Conservation (phyloP, 129 eudicot genomes). For the Logfia minima region DNA sequence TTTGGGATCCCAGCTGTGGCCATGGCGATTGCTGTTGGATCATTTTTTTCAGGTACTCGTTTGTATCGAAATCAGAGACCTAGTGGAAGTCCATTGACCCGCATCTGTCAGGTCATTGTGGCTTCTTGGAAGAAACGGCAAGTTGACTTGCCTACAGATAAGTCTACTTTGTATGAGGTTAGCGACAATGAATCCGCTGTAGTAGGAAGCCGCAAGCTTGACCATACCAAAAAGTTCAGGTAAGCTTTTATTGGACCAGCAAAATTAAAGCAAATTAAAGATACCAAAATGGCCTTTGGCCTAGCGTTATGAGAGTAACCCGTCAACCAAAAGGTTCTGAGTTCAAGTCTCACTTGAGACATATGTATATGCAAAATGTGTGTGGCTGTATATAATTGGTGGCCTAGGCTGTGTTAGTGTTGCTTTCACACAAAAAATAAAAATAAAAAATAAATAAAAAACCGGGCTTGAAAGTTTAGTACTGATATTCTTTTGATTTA, state of each 20-base stretch:
- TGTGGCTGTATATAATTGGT: too few relatives aligned
- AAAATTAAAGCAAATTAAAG: too few relatives aligned
- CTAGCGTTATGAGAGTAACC: too few relatives aligned
- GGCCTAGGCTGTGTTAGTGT: too few relatives aligned
- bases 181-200: slow-evolving; percentile 49
- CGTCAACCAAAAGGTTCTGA: too few relatives aligned
- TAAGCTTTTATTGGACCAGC: slow-evolving; percentile 1
- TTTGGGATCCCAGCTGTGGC: slow-evolving; percentile 79
- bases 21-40: slow-evolving; percentile 63
- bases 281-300: too few relatives aligned
- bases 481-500: not conserved
- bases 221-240: slow-evolving; percentile 57
- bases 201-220: slow-evolving; percentile 65
- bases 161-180: slow-evolving; percentile 46
- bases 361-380: too few relatives aligned
- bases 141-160: slow-evolving; percentile 42
- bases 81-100: slow-evolving; percentile 71
- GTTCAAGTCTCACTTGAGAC: too few relatives aligned
- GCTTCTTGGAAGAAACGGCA: slow-evolving; percentile 52
- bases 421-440: not conserved
- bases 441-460: too few relatives aligned
- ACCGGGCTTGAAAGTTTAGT: not conserved
- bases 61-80: slow-evolving; percentile 62
- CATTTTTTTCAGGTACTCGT: slow-evolving; percentile 61
- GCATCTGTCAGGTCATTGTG: slow-evolving; percentile 56